A percentile compares a stretch with the other conserved stretches of the same genome.
These are phyloP conservation scores for Penicillium digitatum DNA, from an alignment of 2,329 filamentous ascomycete species.

Conservation along the genomic window DNA sequence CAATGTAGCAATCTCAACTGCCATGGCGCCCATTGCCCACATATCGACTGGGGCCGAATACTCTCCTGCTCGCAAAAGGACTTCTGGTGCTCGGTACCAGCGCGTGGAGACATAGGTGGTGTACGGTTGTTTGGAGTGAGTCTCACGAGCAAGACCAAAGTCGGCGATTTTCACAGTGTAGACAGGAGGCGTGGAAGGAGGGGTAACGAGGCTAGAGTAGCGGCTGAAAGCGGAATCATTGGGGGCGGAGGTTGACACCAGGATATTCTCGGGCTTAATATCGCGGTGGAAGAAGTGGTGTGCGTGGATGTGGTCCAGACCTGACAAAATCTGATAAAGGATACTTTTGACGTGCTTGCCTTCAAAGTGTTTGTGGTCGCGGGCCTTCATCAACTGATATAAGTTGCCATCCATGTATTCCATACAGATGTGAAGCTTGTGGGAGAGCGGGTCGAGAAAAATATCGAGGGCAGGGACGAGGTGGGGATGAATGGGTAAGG, in stretches of 20 bases:
- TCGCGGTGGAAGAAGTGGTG: slow-evolving; percentile 98
- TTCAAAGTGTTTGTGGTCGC: slow-evolving; percentile 91
- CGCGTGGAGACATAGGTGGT: slow-evolving; percentile 97
- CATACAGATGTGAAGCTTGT: slow-evolving; percentile 97
- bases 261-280: slow-evolving; percentile 98
- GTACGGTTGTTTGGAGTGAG: slow-evolving; percentile 91
- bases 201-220: slow-evolving; percentile 89
- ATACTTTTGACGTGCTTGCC: slow-evolving; percentile 94
- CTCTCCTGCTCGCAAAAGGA: slow-evolving; percentile 86
- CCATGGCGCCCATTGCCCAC: slow-evolving; percentile 98
- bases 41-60: slow-evolving; percentile 98
- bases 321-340: slow-evolving; percentile 92
- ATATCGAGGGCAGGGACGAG: slow-evolving; percentile 97
- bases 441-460: slow-evolving; percentile 91
- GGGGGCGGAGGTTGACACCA: slow-evolving; percentile 84
- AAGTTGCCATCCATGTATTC: slow-evolving; percentile 99
- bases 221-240: slow-evolving; percentile 87
- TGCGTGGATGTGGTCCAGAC: slow-evolving; percentile 93
- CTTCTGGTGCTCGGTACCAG: slow-evolving; percentile 93
- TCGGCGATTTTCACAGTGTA: slow-evolving; percentile 99
- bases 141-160: slow-evolving; percentile 95
- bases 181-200: slow-evolving; percentile 84
- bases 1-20: slow-evolving; percentile 91
- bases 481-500: slow-evolving; percentile 80
- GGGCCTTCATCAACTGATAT: slow-evolving; percentile 97